Evolutionary conservation across 2,329 filamentous ascomycete species (phyloP).

Genomic region (Aureobasidium mangrovei): DNA sequence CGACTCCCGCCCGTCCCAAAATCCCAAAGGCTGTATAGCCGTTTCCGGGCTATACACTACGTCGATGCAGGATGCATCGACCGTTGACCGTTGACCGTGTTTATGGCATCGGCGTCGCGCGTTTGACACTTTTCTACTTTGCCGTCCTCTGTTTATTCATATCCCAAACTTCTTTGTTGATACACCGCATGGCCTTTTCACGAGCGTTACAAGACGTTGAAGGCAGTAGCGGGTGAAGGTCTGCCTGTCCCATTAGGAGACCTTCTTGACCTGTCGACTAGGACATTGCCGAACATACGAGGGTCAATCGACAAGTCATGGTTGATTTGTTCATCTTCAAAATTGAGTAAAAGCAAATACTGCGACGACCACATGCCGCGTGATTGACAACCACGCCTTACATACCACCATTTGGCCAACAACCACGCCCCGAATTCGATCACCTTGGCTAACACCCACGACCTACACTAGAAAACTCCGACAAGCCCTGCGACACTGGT

Average conservation of each 20-base stretch:
- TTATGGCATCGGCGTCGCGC: not conserved
- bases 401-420: no score
- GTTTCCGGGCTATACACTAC: conserved; percentile 6
- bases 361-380: no score
- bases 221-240: not conserved
- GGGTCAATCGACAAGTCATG: no score
- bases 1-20: not conserved
- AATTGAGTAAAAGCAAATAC: no score
- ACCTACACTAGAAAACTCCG: conserved; percentile 31
- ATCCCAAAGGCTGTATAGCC: not conserved
- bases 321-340: no score
- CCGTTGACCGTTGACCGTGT: conserved; percentile 6
- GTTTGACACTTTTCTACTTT: not conserved
- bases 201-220: not conserved
- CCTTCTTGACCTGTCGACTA: no score
- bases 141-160: not conserved
- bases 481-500: conserved; percentile 54
- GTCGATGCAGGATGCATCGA: conserved; percentile 4
- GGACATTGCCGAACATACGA: no score
- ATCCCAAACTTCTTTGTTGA: not conserved
- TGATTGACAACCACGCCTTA: no score
- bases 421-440: not conserved
- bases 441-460: not conserved
- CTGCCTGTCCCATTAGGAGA: no score
- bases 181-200: not conserved